phyloP scores from a whole-genome alignment of 345 rosid species.

The Sapria himalayana region DNA sequence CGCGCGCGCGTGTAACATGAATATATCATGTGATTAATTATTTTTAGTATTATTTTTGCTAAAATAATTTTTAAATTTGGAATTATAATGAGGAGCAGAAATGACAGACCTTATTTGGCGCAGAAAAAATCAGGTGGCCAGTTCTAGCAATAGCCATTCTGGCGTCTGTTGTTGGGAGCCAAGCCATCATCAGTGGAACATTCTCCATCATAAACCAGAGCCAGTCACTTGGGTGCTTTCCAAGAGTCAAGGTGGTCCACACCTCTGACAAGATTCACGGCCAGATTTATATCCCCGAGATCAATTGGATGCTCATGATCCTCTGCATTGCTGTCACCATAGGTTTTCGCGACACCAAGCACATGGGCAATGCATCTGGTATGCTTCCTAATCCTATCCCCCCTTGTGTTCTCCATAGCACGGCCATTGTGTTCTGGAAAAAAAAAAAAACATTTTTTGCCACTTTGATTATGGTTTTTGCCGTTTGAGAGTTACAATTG shows the following conservation, averaged over 20 bases:
- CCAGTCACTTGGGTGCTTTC: constrained; percentile 96
- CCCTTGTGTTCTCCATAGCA: too few species aligned
- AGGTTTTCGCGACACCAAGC: constrained; percentile 92
- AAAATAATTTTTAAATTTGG: too few species aligned
- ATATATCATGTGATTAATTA: too few species aligned
- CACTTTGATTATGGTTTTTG: too few species aligned
- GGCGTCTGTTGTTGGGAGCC: constrained; percentile 98
- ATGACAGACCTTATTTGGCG: constrained; percentile 8
- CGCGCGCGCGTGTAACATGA: too few species aligned
- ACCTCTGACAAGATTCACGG: constrained; percentile 97
- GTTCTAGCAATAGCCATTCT: constrained; percentile 76
- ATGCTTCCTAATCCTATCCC: too few species aligned
- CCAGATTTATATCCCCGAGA: constrained; percentile 92
- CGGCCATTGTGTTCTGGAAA: too few species aligned
- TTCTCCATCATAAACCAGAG: constrained; percentile 98
- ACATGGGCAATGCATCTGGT: constrained; percentile 96
- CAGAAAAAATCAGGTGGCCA: constrained; percentile 68
- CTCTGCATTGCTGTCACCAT: constrained; percentile 94
- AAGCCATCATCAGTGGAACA: constrained; percentile 94
- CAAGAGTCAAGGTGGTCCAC: constrained; percentile 92
- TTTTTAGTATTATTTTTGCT: too few species aligned
- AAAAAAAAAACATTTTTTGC: too few species aligned
- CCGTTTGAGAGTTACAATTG: too few species aligned
- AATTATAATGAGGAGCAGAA: not conserved
- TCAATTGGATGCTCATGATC: constrained; percentile 95